A percentile compares a stretch with the other conserved stretches of the same genome.
Evolutionary conservation across 768 basidiomycete species (phyloP).

Genomic region (Boletus speciosus): DNA sequence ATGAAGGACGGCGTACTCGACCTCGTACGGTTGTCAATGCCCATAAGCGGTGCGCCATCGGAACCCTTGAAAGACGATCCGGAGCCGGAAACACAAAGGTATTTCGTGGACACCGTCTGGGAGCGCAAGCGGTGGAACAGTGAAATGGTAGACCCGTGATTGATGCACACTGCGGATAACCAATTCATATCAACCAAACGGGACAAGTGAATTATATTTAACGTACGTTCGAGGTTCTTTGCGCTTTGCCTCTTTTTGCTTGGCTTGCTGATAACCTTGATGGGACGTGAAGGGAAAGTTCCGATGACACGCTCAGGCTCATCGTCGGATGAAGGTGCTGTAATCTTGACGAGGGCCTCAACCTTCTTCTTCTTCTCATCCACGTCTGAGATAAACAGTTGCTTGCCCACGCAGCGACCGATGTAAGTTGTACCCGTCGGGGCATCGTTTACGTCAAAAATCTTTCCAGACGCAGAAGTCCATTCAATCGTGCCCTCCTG

Average conservation of each 20-base stretch:
- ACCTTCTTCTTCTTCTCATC: constrained; percentile 96
- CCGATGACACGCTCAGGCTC: constrained; percentile 84
- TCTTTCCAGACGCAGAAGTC: constrained; percentile 81
- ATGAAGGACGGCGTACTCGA: constrained; percentile 83
- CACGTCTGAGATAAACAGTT: constrained; percentile 91
- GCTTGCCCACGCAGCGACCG: constrained; percentile 91
- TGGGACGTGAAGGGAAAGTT: constrained; percentile 87
- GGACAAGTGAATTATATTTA: constrained; percentile 7
- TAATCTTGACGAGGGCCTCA: constrained; percentile 87
- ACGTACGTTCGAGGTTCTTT: constrained; percentile 88
- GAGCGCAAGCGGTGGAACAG: constrained; percentile 94
- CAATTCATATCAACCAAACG: constrained; percentile 12
- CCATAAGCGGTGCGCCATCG: constrained; percentile 83
- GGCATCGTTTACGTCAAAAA: constrained; percentile 76
- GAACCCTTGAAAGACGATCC: constrained; percentile 91
- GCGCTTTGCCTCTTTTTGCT: constrained; percentile 95
- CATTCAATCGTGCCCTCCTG: constrained; percentile 86
- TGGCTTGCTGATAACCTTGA: constrained; percentile 98
- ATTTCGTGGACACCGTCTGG: constrained; percentile 94
- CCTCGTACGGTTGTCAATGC: constrained; percentile 67
- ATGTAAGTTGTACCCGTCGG: constrained; percentile 84
- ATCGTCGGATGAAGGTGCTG: constrained; percentile 73
- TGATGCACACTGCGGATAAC: constrained; percentile 74
- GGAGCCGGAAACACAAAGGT: constrained; percentile 92
- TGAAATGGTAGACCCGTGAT: constrained; percentile 93